Percentiles rank a stretch among this genome's conserved stretches.
These are phyloP conservation scores for Didymella glomerata DNA, from an alignment of 2,329 filamentous ascomycete genomes.

Conservation along the genomic window DNA sequence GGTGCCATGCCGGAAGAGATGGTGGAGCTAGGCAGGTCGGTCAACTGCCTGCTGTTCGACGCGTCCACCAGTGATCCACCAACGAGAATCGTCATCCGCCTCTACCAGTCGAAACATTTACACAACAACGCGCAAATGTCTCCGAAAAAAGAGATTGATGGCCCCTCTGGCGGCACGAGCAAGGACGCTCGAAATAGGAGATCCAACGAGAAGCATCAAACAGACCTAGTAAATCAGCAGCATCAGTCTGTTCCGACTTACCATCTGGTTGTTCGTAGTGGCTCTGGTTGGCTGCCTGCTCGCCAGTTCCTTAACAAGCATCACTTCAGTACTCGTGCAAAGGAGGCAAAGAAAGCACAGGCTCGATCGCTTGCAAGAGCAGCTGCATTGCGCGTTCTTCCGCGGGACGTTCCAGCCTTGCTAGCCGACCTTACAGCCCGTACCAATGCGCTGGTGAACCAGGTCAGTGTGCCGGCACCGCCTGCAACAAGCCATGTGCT, in stretches of 20 bases:
- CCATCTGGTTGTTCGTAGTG: slow-evolving; percentile 39
- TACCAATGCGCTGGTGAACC: neutral
- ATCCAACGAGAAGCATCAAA: neutral
- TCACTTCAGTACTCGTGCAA: slow-evolving; percentile 30
- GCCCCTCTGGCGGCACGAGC: neutral
- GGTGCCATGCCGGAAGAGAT: slow-evolving; percentile 13
- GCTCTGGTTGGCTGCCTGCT: slow-evolving; percentile 43
- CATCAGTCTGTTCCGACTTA: slow-evolving; percentile 26
- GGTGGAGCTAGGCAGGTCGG: slow-evolving; percentile 37
- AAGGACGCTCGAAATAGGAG: no score
- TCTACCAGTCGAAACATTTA: slow-evolving; percentile 34
- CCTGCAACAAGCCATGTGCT: neutral
- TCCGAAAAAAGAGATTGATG: neutral
- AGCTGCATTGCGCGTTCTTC: neutral
- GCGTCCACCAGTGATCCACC: slow-evolving; percentile 24
- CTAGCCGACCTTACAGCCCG: neutral
- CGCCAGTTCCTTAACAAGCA: slow-evolving; percentile 42
- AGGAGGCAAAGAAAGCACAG: neutral
- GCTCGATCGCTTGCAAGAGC: neutral
- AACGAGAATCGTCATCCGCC: slow-evolving; percentile 36
- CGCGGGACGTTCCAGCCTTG: neutral
- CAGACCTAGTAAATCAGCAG: neutral
- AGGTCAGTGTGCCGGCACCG: neutral
- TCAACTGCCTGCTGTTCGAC: slow-evolving; percentile 38
- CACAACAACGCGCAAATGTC: neutral